Percentiles rank a stretch among this genome's conserved stretches.
Conservation (phyloP, 768 basidiomycete genomes). For the Russula ochroleuca region DNA sequence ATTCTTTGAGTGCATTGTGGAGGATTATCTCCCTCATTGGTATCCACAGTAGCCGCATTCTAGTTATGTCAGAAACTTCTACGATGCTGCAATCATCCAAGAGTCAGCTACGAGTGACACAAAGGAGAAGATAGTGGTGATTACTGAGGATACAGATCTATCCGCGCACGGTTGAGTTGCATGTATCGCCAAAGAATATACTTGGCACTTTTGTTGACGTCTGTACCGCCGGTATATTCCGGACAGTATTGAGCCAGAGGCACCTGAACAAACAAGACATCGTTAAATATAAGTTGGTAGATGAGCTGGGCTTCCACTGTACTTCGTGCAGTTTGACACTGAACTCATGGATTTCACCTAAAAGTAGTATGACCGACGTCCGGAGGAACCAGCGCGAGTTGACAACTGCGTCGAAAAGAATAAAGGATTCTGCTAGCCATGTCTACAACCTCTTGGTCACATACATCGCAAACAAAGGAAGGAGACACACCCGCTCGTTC, state of each 20-base stretch:
- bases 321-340: constrained; percentile 46
- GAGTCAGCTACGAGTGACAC: neutral
- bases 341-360: constrained; percentile 46
- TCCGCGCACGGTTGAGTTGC: constrained; percentile 38
- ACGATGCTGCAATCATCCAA: neutral
- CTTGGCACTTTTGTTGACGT: constrained; percentile 44
- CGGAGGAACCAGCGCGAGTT: constrained; percentile 49
- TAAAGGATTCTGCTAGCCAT: constrained; percentile 45
- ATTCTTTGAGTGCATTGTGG: neutral
- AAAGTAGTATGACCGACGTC: constrained; percentile 40
- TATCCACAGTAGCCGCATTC: neutral
- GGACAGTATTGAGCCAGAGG: constrained; percentile 38
- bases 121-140: neutral
- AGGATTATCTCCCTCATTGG: neutral
- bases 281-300: neutral
- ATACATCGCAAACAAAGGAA: neutral
- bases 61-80: neutral
- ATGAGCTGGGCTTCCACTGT: neutral
- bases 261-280: constrained; percentile 18
- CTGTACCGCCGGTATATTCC: constrained; percentile 42
- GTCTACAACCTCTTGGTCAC: constrained; percentile 32
- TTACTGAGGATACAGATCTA: neutral
- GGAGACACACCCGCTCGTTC: constrained; percentile 4
- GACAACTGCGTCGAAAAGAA: constrained; percentile 47
- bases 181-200: constrained; percentile 48